Conservation (phyloP, 164 flowering plant genomes). For the Macadamia integrifolia region DNA sequence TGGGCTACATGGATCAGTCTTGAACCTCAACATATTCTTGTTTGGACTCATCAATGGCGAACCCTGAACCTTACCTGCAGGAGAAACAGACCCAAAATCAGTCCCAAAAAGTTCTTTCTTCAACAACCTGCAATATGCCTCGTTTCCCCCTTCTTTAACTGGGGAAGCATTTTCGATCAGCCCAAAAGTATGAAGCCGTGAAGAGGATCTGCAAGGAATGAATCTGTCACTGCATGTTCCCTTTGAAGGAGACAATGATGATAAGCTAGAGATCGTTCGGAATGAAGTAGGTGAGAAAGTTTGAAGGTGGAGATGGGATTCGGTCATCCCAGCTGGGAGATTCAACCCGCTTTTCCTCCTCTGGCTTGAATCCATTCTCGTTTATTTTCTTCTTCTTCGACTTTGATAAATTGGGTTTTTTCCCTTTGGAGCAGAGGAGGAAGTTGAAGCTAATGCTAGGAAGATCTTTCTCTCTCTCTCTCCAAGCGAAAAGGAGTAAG, state of each 20-base stretch:
- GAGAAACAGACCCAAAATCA: conserved; percentile 66
- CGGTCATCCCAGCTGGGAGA: conserved; percentile 82
- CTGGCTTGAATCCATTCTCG: conserved; percentile 48
- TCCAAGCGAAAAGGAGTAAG: no score
- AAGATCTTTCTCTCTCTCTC: no score
- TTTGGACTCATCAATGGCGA: conserved; percentile 71
- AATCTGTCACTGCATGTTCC: conserved; percentile 77
- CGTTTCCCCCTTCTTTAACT: conserved; percentile 76
- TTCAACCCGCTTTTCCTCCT: conserved; percentile 62
- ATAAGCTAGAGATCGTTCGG: conserved; percentile 41
- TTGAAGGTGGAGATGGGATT: conserved; percentile 55
- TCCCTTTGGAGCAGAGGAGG: no score
- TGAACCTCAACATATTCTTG: conserved; percentile 87
- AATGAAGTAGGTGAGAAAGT: conserved; percentile 30
- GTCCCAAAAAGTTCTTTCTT: conserved; percentile 80
- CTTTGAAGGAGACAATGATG: conserved; percentile 59
- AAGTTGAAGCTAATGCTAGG: no score
- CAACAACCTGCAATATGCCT: conserved; percentile 65
- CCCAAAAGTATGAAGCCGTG: conserved; percentile 84
- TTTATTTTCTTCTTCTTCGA: conserved; percentile 1
- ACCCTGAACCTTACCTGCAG: conserved; percentile 48
- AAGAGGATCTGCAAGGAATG: conserved; percentile 93
- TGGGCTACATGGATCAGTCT: conserved; percentile 68
- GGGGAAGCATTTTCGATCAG: conserved; percentile 77
- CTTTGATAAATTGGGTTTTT: not conserved